These are phyloP conservation scores for Psilocybe subaeruginosa DNA, from an alignment of 768 basidiomycete genomes.

Conservation along the genomic window DNA sequence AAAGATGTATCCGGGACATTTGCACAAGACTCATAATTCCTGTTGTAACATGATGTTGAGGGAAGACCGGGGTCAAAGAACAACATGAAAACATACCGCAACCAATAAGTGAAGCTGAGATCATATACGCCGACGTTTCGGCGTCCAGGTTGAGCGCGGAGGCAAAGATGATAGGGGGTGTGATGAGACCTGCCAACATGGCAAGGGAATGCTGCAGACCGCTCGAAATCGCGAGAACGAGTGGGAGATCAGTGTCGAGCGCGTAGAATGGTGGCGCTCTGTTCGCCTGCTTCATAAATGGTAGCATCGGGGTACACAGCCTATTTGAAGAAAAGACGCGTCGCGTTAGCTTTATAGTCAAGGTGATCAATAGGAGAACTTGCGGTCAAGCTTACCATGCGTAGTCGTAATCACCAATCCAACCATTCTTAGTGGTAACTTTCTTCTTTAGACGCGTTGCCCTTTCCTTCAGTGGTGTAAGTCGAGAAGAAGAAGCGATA, in stretches of 20 bases:
- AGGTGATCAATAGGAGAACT: slow-evolving; percentile 3
- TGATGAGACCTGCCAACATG: slow-evolving; percentile 83
- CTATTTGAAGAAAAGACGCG: slow-evolving; percentile 17
- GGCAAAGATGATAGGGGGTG: slow-evolving; percentile 86
- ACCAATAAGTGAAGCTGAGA: slow-evolving; percentile 81
- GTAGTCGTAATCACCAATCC: slow-evolving; percentile 88
- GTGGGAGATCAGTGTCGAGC: slow-evolving; percentile 71
- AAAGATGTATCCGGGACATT: slow-evolving; percentile 71
- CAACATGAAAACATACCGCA: slow-evolving; percentile 52
- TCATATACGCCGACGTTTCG: slow-evolving; percentile 70
- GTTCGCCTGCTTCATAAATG: slow-evolving; percentile 47
- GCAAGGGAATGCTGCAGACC: slow-evolving; percentile 80
- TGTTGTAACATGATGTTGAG: slow-evolving; percentile 22
- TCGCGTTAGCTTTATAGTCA: neutral
- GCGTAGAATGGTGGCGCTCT: slow-evolving; percentile 74
- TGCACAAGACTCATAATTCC: slow-evolving; percentile 79
- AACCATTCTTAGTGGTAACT: slow-evolving; percentile 57
- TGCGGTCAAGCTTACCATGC: slow-evolving; percentile 40
- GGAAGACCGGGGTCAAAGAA: neutral
- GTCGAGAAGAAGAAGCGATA: slow-evolving; percentile 12
- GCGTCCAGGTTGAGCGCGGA: slow-evolving; percentile 61
- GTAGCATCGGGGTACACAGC: slow-evolving; percentile 72
- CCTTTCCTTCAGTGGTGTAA: slow-evolving; percentile 15
- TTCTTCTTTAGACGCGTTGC: slow-evolving; percentile 31
- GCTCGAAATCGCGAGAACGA: slow-evolving; percentile 70